A percentile compares a stretch with the other conserved stretches of the same genome.
These are phyloP conservation scores for Metschnikowia vanudenii DNA, from an alignment of 805 yeast species.

Conservation along the genomic window DNA sequence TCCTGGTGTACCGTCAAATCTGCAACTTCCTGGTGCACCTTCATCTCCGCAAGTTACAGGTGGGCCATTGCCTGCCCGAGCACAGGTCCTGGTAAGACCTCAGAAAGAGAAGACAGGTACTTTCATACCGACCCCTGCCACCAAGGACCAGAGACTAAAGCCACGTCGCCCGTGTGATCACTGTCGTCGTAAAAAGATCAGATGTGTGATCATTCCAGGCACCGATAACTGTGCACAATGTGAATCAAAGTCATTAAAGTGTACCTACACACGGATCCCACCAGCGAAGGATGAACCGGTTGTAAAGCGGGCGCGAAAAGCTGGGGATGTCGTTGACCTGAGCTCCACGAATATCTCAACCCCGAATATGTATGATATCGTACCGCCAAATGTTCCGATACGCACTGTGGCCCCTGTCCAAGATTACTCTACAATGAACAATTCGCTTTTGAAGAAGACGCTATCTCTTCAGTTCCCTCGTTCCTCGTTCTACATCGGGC, in stretches of 20 bases:
- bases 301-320: conserved; percentile 33
- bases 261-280: conserved; percentile 54
- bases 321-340: background rate
- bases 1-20: too few species aligned
- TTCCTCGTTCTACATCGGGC: conserved; percentile 84
- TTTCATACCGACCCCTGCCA: background rate
- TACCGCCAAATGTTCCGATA: conserved; percentile 44
- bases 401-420: conserved; percentile 59
- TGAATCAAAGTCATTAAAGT: conserved; percentile 67
- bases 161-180: conserved; percentile 72
- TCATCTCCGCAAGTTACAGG: too few species aligned
- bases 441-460: conserved; percentile 65
- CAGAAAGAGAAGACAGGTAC: background rate
- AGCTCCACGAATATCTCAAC: background rate
- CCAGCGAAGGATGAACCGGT: conserved; percentile 42
- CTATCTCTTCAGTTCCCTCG: conserved; percentile 83
- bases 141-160: background rate
- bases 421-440: conserved; percentile 63
- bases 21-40: too few species aligned
- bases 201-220: conserved; percentile 70
- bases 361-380: conserved; percentile 17
- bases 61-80: too few species aligned
- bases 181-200: conserved; percentile 75
- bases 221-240: conserved; percentile 70
- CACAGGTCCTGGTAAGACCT: background rate